Percentiles rank a stretch among this genome's conserved stretches.
These are phyloP conservation scores for Aspergillus jensenii DNA, from an alignment of 2,329 filamentous ascomycete genomes.

Conservation along the genomic window DNA sequence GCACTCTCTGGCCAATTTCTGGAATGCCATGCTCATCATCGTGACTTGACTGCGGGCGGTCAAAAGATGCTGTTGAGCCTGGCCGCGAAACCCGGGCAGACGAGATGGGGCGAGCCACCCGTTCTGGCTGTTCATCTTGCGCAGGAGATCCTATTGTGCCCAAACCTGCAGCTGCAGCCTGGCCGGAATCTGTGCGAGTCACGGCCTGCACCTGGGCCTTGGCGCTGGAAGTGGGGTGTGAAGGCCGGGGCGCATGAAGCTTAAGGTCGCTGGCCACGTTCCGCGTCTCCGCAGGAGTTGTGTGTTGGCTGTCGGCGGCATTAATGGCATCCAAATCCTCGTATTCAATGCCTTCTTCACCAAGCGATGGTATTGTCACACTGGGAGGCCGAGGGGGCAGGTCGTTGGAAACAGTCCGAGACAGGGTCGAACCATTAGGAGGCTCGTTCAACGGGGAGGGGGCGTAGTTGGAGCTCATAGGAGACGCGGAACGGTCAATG, in stretches of 20 bases:
- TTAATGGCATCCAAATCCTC: constrained; percentile 57
- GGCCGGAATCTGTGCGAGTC: constrained; percentile 86
- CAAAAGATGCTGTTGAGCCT: constrained; percentile 46
- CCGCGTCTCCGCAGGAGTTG: constrained; percentile 69
- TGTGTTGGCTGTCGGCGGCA: constrained; percentile 41
- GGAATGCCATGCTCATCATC: constrained; percentile 87
- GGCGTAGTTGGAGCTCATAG: constrained; percentile 74
- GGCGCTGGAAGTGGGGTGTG: constrained; percentile 75
- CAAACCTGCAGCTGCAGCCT: constrained; percentile 80
- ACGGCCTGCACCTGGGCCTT: constrained; percentile 80
- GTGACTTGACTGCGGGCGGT: constrained; percentile 57
- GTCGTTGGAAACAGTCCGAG: constrained; percentile 36
- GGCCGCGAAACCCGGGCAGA: constrained; percentile 58
- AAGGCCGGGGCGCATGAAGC: constrained; percentile 85
- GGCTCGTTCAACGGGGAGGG: constrained; percentile 81
- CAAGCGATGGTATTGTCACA: constrained; percentile 79
- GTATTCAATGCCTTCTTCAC: constrained; percentile 89
- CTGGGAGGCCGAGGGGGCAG: constrained; percentile 64
- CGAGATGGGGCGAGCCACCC: constrained; percentile 56
- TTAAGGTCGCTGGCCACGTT: constrained; percentile 78
- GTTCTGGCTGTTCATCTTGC: constrained; percentile 50
- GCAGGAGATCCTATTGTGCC: constrained; percentile 59
- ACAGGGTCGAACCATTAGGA: constrained; percentile 43
- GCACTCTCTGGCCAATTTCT: constrained; percentile 87
- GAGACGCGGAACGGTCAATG: constrained; percentile 73